phyloP scores from a whole-genome alignment of 169 alveolate species.

The Perkinsus marinus region DNA sequence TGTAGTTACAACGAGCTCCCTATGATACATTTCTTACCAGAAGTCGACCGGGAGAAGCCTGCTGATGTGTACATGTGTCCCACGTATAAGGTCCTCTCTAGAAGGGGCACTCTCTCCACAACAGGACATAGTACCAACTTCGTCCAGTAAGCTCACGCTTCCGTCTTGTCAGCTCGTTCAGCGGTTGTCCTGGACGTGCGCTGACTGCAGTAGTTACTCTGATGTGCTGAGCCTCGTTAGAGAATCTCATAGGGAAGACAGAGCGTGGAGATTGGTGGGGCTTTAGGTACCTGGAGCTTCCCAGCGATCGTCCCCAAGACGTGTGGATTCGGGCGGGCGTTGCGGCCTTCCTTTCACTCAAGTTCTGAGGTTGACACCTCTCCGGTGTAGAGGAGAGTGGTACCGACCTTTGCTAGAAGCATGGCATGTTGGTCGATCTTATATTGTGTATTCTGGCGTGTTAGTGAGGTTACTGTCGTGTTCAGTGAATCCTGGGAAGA shows the following conservation, averaged over 20 bases:
- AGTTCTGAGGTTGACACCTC: constrained; percentile 2
- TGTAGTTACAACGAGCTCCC: constrained; percentile 51
- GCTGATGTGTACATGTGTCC: constrained; percentile 64
- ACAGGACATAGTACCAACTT: constrained; percentile 81
- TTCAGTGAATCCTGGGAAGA: too few relatives aligned
- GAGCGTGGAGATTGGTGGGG: too few relatives aligned
- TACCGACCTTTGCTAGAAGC: not conserved
- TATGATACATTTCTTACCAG: constrained; percentile 47
- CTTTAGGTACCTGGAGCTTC: constrained; percentile 56
- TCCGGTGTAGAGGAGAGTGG: not conserved
- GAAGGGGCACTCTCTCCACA: constrained; percentile 70
- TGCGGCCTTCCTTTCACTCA: constrained; percentile 79
- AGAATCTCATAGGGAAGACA: too few relatives aligned
- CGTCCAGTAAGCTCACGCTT: constrained; percentile 1
- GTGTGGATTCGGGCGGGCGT: constrained; percentile 84
- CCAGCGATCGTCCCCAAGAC: constrained; percentile 63
- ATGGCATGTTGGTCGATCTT: not conserved
- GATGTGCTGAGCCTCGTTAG: too few relatives aligned
- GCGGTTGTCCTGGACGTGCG: not conserved
- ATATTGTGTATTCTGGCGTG: not conserved
- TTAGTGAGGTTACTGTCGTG: too few relatives aligned
- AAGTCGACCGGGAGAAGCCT: constrained; percentile 50
- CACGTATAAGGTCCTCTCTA: constrained; percentile 59
- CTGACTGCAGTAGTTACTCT: not conserved
- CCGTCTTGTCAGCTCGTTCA: not conserved